These are phyloP conservation scores for Globisporangium uncinulatum DNA, from an alignment of 352 stramenopile genomes.

Conservation along the genomic window DNA sequence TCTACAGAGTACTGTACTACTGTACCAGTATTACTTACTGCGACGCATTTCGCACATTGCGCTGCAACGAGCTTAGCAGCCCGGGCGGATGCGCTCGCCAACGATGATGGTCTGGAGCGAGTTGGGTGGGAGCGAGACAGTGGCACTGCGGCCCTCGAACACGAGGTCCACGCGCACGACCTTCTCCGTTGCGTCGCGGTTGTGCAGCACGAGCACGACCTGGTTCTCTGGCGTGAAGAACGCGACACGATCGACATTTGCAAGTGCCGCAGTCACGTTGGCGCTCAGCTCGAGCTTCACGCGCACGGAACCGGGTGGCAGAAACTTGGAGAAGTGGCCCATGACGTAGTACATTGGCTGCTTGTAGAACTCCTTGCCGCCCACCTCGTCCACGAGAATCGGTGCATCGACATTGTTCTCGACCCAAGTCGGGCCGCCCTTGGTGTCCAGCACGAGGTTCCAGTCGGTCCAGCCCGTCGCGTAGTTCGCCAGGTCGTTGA, in stretches of 20 bases:
- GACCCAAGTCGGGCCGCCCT: slow-evolving; percentile 69
- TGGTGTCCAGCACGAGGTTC: slow-evolving; percentile 81
- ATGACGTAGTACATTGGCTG: slow-evolving; percentile 82
- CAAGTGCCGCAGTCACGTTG: slow-evolving; percentile 21
- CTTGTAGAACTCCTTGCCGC: slow-evolving; percentile 68
- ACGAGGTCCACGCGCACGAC: slow-evolving; percentile 30
- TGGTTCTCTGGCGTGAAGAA: slow-evolving; percentile 45
- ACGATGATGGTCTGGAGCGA: slow-evolving; percentile 48
- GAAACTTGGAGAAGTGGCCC: slow-evolving; percentile 70
- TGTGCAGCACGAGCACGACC: slow-evolving; percentile 41
- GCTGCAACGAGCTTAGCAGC: slow-evolving; percentile 6
- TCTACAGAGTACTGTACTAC: too few species aligned
- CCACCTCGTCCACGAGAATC: slow-evolving; percentile 59
- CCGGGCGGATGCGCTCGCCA: slow-evolving; percentile 17
- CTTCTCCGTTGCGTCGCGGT: slow-evolving; percentile 36
- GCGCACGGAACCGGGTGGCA: slow-evolving; percentile 42
- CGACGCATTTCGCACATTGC: too few species aligned
- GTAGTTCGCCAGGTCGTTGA: slow-evolving; percentile 79
- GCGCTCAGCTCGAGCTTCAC: slow-evolving; percentile 25
- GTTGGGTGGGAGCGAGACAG: slow-evolving; percentile 31
- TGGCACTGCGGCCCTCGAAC: slow-evolving; percentile 28
- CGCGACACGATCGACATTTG: slow-evolving; percentile 38
- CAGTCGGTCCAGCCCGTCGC: slow-evolving; percentile 83
- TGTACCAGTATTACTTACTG: too few species aligned
- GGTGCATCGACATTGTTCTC: slow-evolving; percentile 63